Evolutionary conservation across 169 alveolate species (phyloP), one percentile per base, ranked within the genome.

Genomic region (Sarcocystis neurona): DNA sequence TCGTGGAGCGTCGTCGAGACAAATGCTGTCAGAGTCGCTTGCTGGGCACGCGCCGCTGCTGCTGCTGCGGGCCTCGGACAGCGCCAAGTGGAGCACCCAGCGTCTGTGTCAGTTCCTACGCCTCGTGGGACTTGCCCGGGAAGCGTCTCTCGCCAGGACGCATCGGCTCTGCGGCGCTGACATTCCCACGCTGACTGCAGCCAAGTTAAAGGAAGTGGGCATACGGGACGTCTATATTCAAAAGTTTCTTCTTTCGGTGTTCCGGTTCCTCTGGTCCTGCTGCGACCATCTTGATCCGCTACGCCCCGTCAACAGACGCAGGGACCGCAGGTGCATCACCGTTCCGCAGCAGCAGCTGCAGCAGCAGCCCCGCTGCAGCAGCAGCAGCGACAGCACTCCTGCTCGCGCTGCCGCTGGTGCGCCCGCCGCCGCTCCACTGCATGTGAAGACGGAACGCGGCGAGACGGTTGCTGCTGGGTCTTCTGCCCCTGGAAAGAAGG

Each of bases 211-310:
- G 75, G 87, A 20, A 3, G 20, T 47, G 53, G 87, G 87, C 70
- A 44, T 79, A 10, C 20, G 37, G n/a, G 87, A 79, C 32, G 41
- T 47, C 2, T 34, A 79, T 75, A 18, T 48, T 47, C 70, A 39
- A 32, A 50, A 53, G 20, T 79, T 79, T n/a, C 87, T 79, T 39
- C 74, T 79, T 32, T 34, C 75, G 37, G 87, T 79, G 15, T 48
- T 50, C 53, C 74, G 87, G 18, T 79, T 32, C 27, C 87, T 79
- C 75, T 79, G 87, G 87, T 48, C 75, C 37, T 79, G 87, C 74
- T 44, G 75, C 1, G 87, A 79, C 37, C 87, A 79, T 53, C 39
- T 44, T 27, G 87, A 79, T 53, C 87, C 87, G 27, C 87, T 79
- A 8, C 30, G 20, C 39, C 87, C 87, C n/a, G 58, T 44, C 53